These are phyloP conservation scores for Eucalyptus coolabah DNA, from an alignment of 345 rosid species.

Conservation along the genomic window DNA sequence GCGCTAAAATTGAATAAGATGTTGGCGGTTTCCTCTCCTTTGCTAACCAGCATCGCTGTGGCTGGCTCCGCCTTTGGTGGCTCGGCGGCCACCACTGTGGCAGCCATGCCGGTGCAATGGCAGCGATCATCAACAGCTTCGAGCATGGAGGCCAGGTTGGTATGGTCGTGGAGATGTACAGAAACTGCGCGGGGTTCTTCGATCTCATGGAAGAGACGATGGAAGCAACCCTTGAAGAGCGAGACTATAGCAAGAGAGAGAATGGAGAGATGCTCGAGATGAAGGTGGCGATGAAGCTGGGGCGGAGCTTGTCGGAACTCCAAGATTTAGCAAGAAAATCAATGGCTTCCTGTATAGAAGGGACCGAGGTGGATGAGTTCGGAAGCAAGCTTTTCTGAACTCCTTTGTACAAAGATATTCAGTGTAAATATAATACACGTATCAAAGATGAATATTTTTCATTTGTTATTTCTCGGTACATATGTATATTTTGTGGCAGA, in stretches of 20 bases:
- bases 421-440: not conserved
- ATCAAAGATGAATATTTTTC: not conserved
- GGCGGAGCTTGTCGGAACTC: conserved; percentile 36
- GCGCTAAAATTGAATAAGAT: conserved; percentile 29
- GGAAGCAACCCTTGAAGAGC: conserved; percentile 3
- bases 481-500: no score
- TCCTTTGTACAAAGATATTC: not conserved
- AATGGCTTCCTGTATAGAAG: not conserved
- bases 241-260: conserved; percentile 11
- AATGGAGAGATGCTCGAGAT: conserved; percentile 21
- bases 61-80: conserved; percentile 5
- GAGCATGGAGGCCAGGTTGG: conserved; percentile 46
- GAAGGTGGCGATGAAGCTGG: conserved; percentile 27
- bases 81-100: conserved; percentile 1
- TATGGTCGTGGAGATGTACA: conserved; percentile 48
- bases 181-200: conserved; percentile 35
- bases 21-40: conserved; percentile 28
- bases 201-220: conserved; percentile 13
- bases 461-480: no score
- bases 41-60: conserved; percentile 21
- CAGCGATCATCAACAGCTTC: conserved; percentile 8
- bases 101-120: conserved; percentile 22
- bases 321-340: conserved; percentile 21
- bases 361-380: conserved; percentile 13
- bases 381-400: conserved; percentile 32